Evolutionary conservation across 768 basidiomycete genomes (phyloP), one percentile per base, ranked within the genome.

Genomic region (Rhodotorula paludigena): DNA sequence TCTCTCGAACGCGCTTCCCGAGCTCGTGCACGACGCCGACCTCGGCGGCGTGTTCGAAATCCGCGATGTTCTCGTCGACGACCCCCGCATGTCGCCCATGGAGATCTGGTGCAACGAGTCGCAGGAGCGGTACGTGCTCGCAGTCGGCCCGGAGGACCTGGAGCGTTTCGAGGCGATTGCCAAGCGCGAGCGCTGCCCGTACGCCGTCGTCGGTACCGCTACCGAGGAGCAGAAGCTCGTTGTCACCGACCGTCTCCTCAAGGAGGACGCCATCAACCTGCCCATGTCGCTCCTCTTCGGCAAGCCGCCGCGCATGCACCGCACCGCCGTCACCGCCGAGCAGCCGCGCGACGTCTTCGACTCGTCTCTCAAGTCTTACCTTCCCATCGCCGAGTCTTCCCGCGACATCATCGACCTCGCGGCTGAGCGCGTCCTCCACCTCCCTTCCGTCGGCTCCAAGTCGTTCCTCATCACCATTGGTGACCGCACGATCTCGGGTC

Each of bases 61-160:
- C 73, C 82, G 94, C 30, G 89, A 97, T 74, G 87, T 99, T 12
- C 83, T 90, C 33, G 86, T 96, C 47, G 94, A 91, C 36, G 96
- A 98, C 77, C 82, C 84, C 32, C 88, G 89, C 45, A 90, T 99
- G 90, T 92, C 90, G 8, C 96, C 96, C 0, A 97, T 99, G 94
- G 94, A 98, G 80, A 97, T 98, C 57, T 99, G 96, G 96, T 98
- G 96, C 77, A 99, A 99, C 79, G 96, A 99, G 80, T 89, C 87
- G 71, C 96, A 98, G 81, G 96, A 98, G 76, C 87, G 96, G 45
- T 99, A 98, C 77, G 96, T 98, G 36, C 83, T 98, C 38, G 96
- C 96, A 15, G 84, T 99, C 66, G 84, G 85, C 1, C 84, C 85
- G 4, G 84, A 83, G 64, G 81, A 86, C 30, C 74, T 82, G 33